Evolutionary conservation across 176 grass and related monocot genomes (phyloP), one percentile per base, ranked within the genome.

Genomic region (Guadua angustifolia): DNA sequence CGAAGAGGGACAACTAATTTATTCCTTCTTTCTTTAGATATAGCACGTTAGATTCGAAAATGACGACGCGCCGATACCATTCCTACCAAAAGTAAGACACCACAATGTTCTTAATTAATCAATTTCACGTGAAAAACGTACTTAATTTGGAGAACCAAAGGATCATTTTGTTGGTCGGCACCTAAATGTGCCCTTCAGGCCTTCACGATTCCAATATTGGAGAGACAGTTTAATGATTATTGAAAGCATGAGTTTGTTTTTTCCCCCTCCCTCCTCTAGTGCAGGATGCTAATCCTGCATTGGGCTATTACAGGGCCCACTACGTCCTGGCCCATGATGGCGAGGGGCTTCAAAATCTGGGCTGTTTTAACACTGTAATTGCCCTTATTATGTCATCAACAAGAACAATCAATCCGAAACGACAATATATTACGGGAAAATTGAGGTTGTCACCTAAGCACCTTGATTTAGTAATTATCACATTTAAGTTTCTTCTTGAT

Each of bases 1-100:
- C 38, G 51, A 12, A 71, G 24, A 9, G 18, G 5, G 2, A 5
- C 57, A 35, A n/a, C n/a, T n/a, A n/a, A 5, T 46, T 7, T 73
- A 21, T 62, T 61, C 22, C 38, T 62, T 61, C 26, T 22, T 19
- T 73, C 29, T 29, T 29, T 29, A 1, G 32, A 32, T 57, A 26
- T n/a, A 71, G 44, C 60, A 79, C 60, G 11, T n/a, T 66, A 62
- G 43, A 74, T 65, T 74, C 70, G 58, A 83, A 51, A 83, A 36
- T 36, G 81, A 74, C 43, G 2, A 52, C 42, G 46, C 13, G 14
- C 13, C 43, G 13, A 49, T 24, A 60, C 45, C 42, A 46, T 62
- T 38, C 40, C 56, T 50, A 71, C 66, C 75, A 70, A 79, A 79
- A 50, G 55, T 9, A 45, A 42, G 32, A 14, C 51, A 4, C 66